Evolutionary conservation across 2,329 filamentous ascomycete species (phyloP), one percentile per base, ranked within the genome.

Genomic region (Pseudopyrenochaeta lycopersici): DNA sequence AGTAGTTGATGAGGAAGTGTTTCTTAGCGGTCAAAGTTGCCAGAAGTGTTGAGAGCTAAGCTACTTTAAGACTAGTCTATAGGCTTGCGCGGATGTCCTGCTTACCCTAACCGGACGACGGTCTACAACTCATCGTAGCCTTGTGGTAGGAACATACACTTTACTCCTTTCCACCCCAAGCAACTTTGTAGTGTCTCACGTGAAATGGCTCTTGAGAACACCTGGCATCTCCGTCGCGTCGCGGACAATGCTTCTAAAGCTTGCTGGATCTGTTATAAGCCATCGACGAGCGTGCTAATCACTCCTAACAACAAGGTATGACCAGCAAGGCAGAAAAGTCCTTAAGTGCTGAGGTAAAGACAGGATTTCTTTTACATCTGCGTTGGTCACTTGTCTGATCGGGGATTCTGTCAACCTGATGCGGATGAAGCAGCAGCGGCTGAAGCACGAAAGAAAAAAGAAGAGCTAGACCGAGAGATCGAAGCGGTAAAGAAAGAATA

Each of bases 311-410:
- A 91, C 69, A 95, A 94, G 86, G 93, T 95, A 78, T 64, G 43
- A 31, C 46, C 48, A 15, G 11, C 14, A 23, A 30, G 4, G 12
- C n/a, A 33, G 29, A 9, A 29, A 17, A 17, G 15, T 21, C 31
- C 2, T 21, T 5, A 4, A 21, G 20, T 47, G 7, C 41, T 58
- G 39, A 57, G 35, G 44, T 35, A 23, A 52, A 50, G 27, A 15
- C 59, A 88, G 86, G 92, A 97, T 73, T 96, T 92, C 77, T 98
- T 99, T 80, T 97, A 96, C 73, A 85, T 96, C 39, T 99, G 95
- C 67, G 83, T 88, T 5, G 81, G 84, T 29, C 95, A 99, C 76
- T 80, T 98, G 7, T 91, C 90, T 68, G 95, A 98, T 70, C 82
- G 81, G 29, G 86, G 89, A 35, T 98, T 97, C 74, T 94, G 90